These are phyloP conservation scores for Flaveria trinervia DNA, from an alignment of 129 eudicot species.

Conservation along the genomic window DNA sequence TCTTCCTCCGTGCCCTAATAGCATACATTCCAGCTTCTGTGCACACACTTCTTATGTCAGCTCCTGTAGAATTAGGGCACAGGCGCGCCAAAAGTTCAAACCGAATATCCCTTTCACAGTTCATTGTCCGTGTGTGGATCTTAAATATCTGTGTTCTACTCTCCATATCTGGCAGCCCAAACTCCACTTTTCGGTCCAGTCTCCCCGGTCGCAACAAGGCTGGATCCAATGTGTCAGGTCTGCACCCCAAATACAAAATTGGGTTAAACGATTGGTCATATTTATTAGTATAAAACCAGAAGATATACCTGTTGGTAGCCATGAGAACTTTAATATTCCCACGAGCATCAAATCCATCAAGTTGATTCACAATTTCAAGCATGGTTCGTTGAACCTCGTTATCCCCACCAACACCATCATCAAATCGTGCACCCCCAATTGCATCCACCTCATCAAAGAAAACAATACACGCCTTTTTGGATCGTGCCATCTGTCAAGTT, in stretches of 20 bases:
- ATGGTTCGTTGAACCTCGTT: conserved; percentile 95
- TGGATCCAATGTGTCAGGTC: conserved; percentile 95
- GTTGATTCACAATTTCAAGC: conserved; percentile 98
- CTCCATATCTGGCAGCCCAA: conserved; percentile 93
- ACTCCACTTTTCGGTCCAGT: conserved; percentile 88
- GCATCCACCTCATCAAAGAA: conserved; percentile 96
- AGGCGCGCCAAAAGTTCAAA: conserved; percentile 53
- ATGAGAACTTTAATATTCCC: conserved; percentile 92
- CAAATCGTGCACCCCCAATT: conserved; percentile 94
- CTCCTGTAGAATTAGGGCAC: conserved; percentile 77
- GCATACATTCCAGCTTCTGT: conserved; percentile 98
- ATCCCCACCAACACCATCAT: conserved; percentile 94
- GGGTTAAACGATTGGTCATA: too few relatives aligned
- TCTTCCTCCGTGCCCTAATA: conserved; percentile 83
- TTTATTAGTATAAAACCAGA: too few relatives aligned
- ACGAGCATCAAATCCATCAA: conserved; percentile 97
- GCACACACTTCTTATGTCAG: conserved; percentile 54
- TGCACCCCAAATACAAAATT: conserved; percentile 10
- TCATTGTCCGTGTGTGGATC: conserved; percentile 95
- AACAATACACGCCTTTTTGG: conserved; percentile 85
- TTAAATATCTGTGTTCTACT: conserved; percentile 93
- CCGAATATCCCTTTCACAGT: conserved; percentile 73
- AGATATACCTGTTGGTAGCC: conserved; percentile 86
- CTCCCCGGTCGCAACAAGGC: conserved; percentile 94
- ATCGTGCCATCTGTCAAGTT: conserved; percentile 83